Evolutionary conservation across 2,329 filamentous ascomycete species (phyloP), one percentile per base, ranked within the genome.

Genomic region (Dichotomopilus funicola): DNA sequence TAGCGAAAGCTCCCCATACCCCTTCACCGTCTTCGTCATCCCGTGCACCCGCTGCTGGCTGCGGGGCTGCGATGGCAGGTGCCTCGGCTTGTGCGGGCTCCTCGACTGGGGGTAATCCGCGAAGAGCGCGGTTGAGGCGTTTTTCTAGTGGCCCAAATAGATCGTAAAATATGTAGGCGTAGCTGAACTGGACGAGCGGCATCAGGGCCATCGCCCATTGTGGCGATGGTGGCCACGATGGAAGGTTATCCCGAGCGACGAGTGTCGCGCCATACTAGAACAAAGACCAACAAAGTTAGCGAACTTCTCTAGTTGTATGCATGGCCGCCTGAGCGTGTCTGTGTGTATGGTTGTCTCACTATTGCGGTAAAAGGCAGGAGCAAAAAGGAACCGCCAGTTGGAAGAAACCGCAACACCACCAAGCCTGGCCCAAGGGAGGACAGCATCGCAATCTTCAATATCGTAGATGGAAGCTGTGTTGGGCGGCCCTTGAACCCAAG

Each of bases 141-240:
- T 67, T 69, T 63, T 83, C 79, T 33, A 78, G 72, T 1, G 69
- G 67, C 7, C 72, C 71, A 34, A 79, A 72, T 31, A 81, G 64
- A 49, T 73, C 70, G 58, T 72, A 71, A 64, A 83, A 80, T 7
- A 75, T 59, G 43, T 75, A 65, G 44, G 73, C 64, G 59, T 76
- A 77, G n/a, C 66, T 59, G 8, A 72, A 61, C 55, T 71, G 71
- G 48, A 73, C 49, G 36, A 64, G 74, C 0, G 80, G 80, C 58
- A 81, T 75, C 2, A 77, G 59, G 1, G 75, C 70, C 51, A 82
- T 66, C n/a, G 74, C 76, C 56, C 79, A 75, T 41, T 74, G 71
- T 0, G 78, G 75, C 0, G 78, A 77, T 0, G 79, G 79, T 0
- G 80, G 80, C 80, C 80, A 83, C 11, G 66, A 64, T 19, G 77